These are phyloP conservation scores for Suhomyces prunicola DNA, from an alignment of 805 yeast genomes.

Conservation along the genomic window DNA sequence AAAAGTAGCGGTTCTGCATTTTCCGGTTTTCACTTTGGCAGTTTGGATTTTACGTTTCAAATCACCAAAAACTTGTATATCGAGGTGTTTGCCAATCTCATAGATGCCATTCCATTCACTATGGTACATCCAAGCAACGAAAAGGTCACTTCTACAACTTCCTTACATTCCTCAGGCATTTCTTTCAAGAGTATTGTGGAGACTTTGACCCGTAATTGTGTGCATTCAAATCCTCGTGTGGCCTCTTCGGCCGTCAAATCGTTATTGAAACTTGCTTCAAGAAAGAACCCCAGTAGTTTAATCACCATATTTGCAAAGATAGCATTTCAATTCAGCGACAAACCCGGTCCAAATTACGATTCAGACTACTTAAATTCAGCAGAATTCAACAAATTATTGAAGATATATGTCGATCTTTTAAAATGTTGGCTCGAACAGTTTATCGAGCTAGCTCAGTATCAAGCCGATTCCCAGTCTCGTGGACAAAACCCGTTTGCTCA, in stretches of 20 bases:
- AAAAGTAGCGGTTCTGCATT: slow-evolving; percentile 29
- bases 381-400: slow-evolving; percentile 57
- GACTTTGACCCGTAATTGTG: slow-evolving; percentile 69
- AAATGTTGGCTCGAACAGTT: slow-evolving; percentile 79
- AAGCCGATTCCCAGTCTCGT: background rate
- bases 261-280: slow-evolving; percentile 61
- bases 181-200: slow-evolving; percentile 69
- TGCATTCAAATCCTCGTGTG: slow-evolving; percentile 62
- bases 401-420: slow-evolving; percentile 73
- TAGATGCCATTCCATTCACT: slow-evolving; percentile 72
- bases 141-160: slow-evolving; percentile 24
- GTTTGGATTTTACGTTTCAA: slow-evolving; percentile 31
- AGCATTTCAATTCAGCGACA: slow-evolving; percentile 78
- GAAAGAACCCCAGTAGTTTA: slow-evolving; percentile 64
- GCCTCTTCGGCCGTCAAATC: slow-evolving; percentile 63
- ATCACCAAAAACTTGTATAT: slow-evolving; percentile 39
- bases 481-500: slow-evolving; percentile 29
- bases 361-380: slow-evolving; percentile 57
- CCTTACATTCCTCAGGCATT: slow-evolving; percentile 26
- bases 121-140: slow-evolving; percentile 40
- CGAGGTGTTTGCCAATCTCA: slow-evolving; percentile 65
- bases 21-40: slow-evolving; percentile 35
- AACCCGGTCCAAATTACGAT: slow-evolving; percentile 53
- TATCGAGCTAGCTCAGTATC: slow-evolving; percentile 25
- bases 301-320: slow-evolving; percentile 74